Conservation (phyloP, 1,284 basidiomycete species). For the Anthracocystis panici-leucophaei region DNA sequence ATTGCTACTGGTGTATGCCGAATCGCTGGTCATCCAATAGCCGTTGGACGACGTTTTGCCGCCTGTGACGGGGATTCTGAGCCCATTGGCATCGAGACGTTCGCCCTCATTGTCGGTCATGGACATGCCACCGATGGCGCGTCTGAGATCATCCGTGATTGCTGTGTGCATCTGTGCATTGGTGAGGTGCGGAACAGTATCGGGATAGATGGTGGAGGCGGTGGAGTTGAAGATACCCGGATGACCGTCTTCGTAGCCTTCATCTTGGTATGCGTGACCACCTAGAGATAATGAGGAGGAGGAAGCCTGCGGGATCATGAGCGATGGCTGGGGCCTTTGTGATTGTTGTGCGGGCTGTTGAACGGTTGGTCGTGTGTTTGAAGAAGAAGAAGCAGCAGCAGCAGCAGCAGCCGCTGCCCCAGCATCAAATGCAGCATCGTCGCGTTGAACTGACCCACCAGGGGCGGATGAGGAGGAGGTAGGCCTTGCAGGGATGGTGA, state of each 20-base stretch:
- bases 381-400: neutral
- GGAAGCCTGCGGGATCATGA: constrained; percentile 38
- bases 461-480: constrained; percentile 45
- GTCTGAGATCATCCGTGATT: constrained; percentile 60
- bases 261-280: constrained; percentile 37
- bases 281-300: constrained; percentile 29
- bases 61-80: constrained; percentile 42
- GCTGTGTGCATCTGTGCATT: constrained; percentile 53
- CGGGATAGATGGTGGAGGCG: constrained; percentile 57
- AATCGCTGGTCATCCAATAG: constrained; percentile 38
- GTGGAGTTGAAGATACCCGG: constrained; percentile 34
- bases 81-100: constrained; percentile 40
- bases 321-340: constrained; percentile 38
- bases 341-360: constrained; percentile 19
- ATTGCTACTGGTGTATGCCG: constrained; percentile 12
- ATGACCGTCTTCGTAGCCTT: constrained; percentile 54
- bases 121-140: constrained; percentile 59
- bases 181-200: constrained; percentile 56
- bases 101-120: constrained; percentile 48
- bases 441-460: constrained; percentile 17
- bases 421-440: constrained; percentile 20
- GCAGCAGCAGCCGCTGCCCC: neutral
- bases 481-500: constrained; percentile 51
- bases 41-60: constrained; percentile 40
- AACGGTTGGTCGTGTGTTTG: constrained; percentile 10